Evolutionary conservation across 148 eudicot species (phyloP).

Genomic region (Spergularia marina): DNA sequence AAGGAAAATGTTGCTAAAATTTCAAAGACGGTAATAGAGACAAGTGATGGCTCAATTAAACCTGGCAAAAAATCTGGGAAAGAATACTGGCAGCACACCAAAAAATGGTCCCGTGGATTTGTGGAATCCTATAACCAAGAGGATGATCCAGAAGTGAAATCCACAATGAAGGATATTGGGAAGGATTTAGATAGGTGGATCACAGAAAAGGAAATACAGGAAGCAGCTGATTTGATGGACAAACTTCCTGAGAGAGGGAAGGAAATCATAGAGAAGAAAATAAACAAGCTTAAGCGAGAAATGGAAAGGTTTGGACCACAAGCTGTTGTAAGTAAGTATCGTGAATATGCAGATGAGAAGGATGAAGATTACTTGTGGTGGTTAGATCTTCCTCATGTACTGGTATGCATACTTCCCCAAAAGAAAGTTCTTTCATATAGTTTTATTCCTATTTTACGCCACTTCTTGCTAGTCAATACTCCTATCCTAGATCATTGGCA

Average conservation of each 20-base stretch:
- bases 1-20: conserved; percentile 25
- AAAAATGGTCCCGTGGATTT: conserved; percentile 88
- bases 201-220: conserved; percentile 77
- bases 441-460: neutral
- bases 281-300: conserved; percentile 78
- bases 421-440: no score
- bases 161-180: conserved; percentile 79
- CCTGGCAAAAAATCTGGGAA: conserved; percentile 77
- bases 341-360: conserved; percentile 71
- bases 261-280: conserved; percentile 58
- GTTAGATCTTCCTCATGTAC: conserved; percentile 82
- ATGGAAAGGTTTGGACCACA: conserved; percentile 86
- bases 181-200: conserved; percentile 95
- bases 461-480: neutral
- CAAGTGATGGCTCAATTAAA: conserved; percentile 78
- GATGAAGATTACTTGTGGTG: conserved; percentile 95
- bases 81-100: conserved; percentile 92
- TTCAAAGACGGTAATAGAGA: conserved; percentile 65
- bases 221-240: conserved; percentile 64
- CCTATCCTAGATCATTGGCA: neutral
- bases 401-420: conserved; percentile 42
- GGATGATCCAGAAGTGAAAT: conserved; percentile 73
- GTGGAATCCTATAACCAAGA: conserved; percentile 76
- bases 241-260: conserved; percentile 53
- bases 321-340: conserved; percentile 84